These are phyloP conservation scores for Carex cristatella DNA, from an alignment of 176 grass and related monocot genomes.

Conservation along the genomic window DNA sequence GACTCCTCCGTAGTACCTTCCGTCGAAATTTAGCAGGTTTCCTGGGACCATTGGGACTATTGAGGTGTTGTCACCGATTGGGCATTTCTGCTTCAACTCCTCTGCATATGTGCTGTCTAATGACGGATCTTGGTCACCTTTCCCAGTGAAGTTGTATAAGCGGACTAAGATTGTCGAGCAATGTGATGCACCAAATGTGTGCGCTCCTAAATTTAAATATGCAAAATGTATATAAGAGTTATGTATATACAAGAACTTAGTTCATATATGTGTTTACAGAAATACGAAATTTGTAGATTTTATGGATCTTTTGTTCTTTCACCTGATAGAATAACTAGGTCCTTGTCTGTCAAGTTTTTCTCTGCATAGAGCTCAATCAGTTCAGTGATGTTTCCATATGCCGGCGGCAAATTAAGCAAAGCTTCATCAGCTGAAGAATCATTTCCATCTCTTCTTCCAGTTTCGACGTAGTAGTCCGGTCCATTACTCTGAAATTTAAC, in stretches of 20 bases:
- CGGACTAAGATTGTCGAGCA: slow-evolving; percentile 39
- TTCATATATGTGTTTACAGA: no score
- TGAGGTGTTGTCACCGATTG: not conserved
- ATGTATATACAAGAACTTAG: no score
- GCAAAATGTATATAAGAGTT: not conserved
- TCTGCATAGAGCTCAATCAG: slow-evolving; percentile 35
- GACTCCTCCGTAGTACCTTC: no score
- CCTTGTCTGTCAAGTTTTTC: slow-evolving; percentile 56
- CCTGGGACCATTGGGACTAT: not conserved
- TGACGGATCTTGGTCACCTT: slow-evolving; percentile 33
- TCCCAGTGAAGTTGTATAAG: slow-evolving; percentile 52
- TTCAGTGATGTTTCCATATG: slow-evolving; percentile 38
- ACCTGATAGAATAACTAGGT: slow-evolving; percentile 61
- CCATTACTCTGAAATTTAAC: not conserved
- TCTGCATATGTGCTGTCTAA: slow-evolving; percentile 28
- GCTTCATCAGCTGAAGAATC: slow-evolving; percentile 32
- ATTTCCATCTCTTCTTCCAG: slow-evolving; percentile 50
- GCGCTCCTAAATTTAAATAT: slow-evolving; percentile 26
- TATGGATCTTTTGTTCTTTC: no score
- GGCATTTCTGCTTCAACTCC: slow-evolving; percentile 21
- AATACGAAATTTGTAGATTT: no score
- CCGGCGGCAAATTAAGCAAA: slow-evolving; percentile 25
- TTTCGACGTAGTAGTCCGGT: not conserved
- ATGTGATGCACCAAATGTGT: slow-evolving; percentile 59
- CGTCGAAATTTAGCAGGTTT: not conserved